Percentiles rank a stretch among this genome's conserved stretches.
Evolutionary conservation across 306 rosid species (phyloP).

Genomic region (Pterocarpus santalinus): DNA sequence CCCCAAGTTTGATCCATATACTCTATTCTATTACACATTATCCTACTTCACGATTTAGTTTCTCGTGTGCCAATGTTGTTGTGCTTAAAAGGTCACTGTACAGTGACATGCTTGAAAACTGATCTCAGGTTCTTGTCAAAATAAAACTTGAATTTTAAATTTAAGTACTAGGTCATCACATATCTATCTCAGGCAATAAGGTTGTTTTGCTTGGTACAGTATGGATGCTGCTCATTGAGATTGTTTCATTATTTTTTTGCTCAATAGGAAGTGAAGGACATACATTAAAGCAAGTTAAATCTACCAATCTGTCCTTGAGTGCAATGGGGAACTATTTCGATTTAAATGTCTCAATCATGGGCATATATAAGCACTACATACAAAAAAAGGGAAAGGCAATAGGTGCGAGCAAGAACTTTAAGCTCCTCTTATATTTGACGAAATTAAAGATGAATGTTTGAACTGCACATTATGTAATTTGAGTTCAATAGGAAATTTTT

Average conservation of each 20-base stretch:
- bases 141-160: slow-evolving; percentile 4
- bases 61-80: background rate
- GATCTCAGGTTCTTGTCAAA: slow-evolving; percentile 16
- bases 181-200: slow-evolving; percentile 5
- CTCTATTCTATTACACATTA: background rate
- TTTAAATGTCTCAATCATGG: no score
- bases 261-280: slow-evolving; percentile 97
- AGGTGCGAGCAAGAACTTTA: no score
- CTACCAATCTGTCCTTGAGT: slow-evolving; percentile 93
- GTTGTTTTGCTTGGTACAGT: slow-evolving; percentile 40
- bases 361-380: no score
- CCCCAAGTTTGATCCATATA: background rate
- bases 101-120: slow-evolving; percentile 34
- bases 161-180: slow-evolving; percentile 17
- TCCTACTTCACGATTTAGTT: background rate
- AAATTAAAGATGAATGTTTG: no score
- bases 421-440: no score
- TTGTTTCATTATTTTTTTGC: slow-evolving; percentile 43
- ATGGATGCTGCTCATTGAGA: slow-evolving; percentile 12
- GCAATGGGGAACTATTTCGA: slow-evolving; percentile 83
- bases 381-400: no score
- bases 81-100: background rate
- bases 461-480: no score
- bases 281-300: slow-evolving; percentile 95
- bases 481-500: no score